Base-by-base conservation (phyloP, 2,329 filamentous ascomycete species). In the Aspergillus fructus region DNA sequence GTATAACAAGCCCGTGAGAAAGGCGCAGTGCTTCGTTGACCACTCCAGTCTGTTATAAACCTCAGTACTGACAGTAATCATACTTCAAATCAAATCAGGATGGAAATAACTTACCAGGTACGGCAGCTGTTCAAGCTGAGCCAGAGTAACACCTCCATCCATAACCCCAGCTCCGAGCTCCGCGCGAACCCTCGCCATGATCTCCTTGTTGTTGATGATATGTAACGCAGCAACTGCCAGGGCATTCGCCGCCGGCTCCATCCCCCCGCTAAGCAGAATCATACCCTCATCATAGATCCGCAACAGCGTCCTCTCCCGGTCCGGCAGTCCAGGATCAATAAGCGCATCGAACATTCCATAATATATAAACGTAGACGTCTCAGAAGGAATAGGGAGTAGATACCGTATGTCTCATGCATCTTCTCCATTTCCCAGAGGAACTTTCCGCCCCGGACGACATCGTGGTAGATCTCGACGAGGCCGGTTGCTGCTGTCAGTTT, bases 231-330 rank as follows among this genome's bases (percentile, higher is more conserved):
- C 64, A 12, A 71, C 34, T 1, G 66, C 62, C 40, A 78, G 57
- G 2, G 69, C 57, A 6, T 63, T 58, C 3, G 66, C 68, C 2
- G 71, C 73, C 2, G 72, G 79, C 59, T 79, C 76, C 0, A 73
- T 74, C n/a, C 0, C 76, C 77, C 73, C 78, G 2, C 67, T 61
- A 0, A 78, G 49, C 19, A 80, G 58, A 4, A 68, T 62, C 21
- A 72, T 71, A 0, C 71, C 76, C 46, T 80, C 78, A 4, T 77
- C 53, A 37, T 53, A 34, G 19, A 61, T 37, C 5, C 56, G 49
- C 17, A 40, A 13, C 6, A 55, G 37, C 3, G 51, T 56, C 15
- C 53, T 40, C 24, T 59, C 55, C 2, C 27, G 4, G 5, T 45
- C 21, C 5, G 59, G 59, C 7, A 59, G 8, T 4, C 37, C 39